These are phyloP conservation scores for Magnusiomyces sp. DNA, from an alignment of 1,139 yeast species.

Conservation along the genomic window DNA sequence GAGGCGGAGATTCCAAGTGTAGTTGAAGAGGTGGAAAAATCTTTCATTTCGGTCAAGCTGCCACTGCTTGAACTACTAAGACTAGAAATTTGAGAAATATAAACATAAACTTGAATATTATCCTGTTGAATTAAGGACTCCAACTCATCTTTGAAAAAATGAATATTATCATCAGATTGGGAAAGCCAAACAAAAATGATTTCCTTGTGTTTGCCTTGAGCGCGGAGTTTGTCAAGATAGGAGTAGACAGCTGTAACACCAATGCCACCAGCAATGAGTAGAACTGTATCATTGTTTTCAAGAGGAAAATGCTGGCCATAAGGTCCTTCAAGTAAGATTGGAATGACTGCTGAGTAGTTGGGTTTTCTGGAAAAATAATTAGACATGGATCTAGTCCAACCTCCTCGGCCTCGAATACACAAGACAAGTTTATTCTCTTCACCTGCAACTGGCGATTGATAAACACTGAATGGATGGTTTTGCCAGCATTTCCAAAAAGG, in stretches of 20 bases:
- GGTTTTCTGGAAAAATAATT: conserved; percentile 18
- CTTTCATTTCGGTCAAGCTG: not conserved
- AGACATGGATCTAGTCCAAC: conserved; percentile 20
- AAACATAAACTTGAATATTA: conserved; percentile 35
- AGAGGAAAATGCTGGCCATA: conserved; percentile 45
- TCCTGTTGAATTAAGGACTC: conserved; percentile 25
- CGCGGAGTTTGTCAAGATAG: conserved; percentile 18
- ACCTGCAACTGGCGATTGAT: conserved; percentile 25
- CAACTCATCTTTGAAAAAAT: conserved; percentile 48
- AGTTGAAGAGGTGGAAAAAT: no score
- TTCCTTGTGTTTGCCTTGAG: conserved; percentile 21
- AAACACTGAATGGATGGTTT: conserved; percentile 48
- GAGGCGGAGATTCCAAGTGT: no score
- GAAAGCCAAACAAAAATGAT: conserved; percentile 47
- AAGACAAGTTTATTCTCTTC: conserved; percentile 30
- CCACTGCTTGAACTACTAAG: not conserved
- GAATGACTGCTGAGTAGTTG: conserved; percentile 15
- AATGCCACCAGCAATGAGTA: conserved; percentile 55
- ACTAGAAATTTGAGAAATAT: conserved; percentile 12
- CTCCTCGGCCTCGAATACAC: conserved; percentile 34
- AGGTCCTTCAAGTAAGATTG: conserved; percentile 49
- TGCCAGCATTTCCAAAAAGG: conserved; percentile 42
- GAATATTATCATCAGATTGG: conserved; percentile 35
- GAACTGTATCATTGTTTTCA: conserved; percentile 40
- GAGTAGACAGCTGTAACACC: conserved; percentile 49